Evolutionary conservation across 2,329 filamentous ascomycete genomes (phyloP), one percentile per base, ranked within the genome.

Genomic region (Colletotrichum orbiculare): DNA sequence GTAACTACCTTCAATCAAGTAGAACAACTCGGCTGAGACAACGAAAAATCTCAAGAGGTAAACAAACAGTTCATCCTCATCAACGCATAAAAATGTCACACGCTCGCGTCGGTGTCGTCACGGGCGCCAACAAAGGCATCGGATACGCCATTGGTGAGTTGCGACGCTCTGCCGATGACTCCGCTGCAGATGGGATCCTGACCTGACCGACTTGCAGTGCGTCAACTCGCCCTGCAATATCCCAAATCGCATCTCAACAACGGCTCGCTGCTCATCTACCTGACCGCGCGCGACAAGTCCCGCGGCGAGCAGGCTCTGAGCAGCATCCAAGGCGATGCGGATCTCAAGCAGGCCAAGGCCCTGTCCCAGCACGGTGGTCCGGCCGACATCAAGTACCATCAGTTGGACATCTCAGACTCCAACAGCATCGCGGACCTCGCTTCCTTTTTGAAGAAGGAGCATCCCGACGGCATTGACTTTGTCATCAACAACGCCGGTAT

Each of bases 401-500:
- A 76, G 4, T 73, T 86, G 2, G 83, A 86, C 67, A 83, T 87
- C 53, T 79, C 78, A 53, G 74, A 81, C 62, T 73, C 72, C 13
- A 71, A 74, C 46, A 85, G 81, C 71, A 78, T 85, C 53, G 68
- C 76, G 10, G 72, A 70, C 0, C 81, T 86, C 55, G 75, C 77
- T 2, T 71, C 75, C 1, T 75, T 78, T 47, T 59, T 86, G 45
- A 76, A 78, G 67, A 71, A 77, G 49, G 71, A 79, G 37, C 82
- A 86, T 64, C 77, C 78, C 2, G 76, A 82, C 7, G 82, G 83
- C 4, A 76, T 86, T 38, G 83, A 86, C 63, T 78, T 85, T 42
- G 74, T 85, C 10, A 80, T 86, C 72, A 86, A 86, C 73, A 86
- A 86, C 64, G 84, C 84, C 0, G 83, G 77, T 4, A 79, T 83